A percentile compares a stretch with the other conserved stretches of the same genome.
Conservation (phyloP, 768 basidiomycete genomes). For the Mycena olivaceomarginata region DNA sequence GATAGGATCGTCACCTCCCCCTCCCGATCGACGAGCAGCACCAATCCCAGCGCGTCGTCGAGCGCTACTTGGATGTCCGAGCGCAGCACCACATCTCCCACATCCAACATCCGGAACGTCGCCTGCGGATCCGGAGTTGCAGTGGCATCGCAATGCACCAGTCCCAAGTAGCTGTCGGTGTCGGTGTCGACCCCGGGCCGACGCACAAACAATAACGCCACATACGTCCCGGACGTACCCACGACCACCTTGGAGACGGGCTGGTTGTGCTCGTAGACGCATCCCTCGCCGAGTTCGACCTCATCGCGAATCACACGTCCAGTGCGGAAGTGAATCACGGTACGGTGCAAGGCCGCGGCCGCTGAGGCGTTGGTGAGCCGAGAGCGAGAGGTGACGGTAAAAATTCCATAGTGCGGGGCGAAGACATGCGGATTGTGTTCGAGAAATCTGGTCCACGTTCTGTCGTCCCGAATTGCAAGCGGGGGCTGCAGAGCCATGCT, state of each 20-base stretch:
- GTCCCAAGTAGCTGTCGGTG: background rate
- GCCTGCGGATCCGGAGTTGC: background rate
- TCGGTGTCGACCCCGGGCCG: background rate
- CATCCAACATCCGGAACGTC: background rate
- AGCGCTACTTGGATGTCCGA: background rate
- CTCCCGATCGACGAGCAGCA: background rate
- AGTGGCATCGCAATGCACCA: background rate
- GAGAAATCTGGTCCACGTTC: background rate
- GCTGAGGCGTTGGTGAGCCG: no score
- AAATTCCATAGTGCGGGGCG: constrained; percentile 2
- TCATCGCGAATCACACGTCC: background rate
- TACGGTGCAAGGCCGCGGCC: background rate
- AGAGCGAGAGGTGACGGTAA: background rate
- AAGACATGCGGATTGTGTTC: background rate
- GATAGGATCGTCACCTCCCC: background rate
- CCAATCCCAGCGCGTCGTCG: background rate
- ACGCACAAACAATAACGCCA: background rate
- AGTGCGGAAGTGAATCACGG: constrained; percentile 8
- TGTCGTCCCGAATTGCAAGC: background rate
- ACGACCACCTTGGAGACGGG: background rate
- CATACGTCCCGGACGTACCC: background rate
- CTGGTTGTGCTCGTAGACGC: background rate
- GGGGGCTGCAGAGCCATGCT: no score
- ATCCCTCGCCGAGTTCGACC: background rate
- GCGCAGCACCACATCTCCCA: background rate